These are phyloP conservation scores for Eucalyptus pumila DNA, from an alignment of 345 rosid genomes.

Conservation along the genomic window DNA sequence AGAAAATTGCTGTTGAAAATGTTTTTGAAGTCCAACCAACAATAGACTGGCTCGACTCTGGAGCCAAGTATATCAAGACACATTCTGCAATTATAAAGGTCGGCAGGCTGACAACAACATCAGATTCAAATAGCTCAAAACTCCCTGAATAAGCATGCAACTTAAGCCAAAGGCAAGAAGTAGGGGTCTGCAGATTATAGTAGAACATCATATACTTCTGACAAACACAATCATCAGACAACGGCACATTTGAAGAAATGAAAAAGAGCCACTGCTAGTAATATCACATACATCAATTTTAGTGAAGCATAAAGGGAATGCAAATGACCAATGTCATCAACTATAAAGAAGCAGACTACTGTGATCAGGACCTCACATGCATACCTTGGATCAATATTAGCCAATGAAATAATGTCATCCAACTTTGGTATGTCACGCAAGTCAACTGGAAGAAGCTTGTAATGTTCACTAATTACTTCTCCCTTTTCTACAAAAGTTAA, in stretches of 20 bases:
- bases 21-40: slow-evolving; percentile 76
- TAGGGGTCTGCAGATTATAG: neutral
- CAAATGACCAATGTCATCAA: neutral
- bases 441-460: slow-evolving; percentile 90
- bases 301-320: neutral
- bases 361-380: neutral
- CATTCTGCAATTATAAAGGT: slow-evolving; percentile 99
- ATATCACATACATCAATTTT: neutral
- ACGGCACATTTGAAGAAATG: neutral
- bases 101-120: slow-evolving; percentile 79
- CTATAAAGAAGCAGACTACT: neutral
- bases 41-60: slow-evolving; percentile 69
- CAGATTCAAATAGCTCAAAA: slow-evolving; percentile 26
- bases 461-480: slow-evolving; percentile 73
- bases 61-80: slow-evolving; percentile 88
- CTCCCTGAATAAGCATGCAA: slow-evolving; percentile 1
- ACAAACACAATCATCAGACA: neutral
- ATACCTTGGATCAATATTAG: slow-evolving; percentile 86
- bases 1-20: slow-evolving; percentile 71
- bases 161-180: neutral
- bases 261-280: neutral
- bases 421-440: slow-evolving; percentile 63
- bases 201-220: neutral
- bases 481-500: slow-evolving; percentile 52
- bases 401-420: slow-evolving; percentile 55